Base-by-base conservation (phyloP, 139 green algal genomes). In the Chlamydomonas sphaeroides region DNA sequence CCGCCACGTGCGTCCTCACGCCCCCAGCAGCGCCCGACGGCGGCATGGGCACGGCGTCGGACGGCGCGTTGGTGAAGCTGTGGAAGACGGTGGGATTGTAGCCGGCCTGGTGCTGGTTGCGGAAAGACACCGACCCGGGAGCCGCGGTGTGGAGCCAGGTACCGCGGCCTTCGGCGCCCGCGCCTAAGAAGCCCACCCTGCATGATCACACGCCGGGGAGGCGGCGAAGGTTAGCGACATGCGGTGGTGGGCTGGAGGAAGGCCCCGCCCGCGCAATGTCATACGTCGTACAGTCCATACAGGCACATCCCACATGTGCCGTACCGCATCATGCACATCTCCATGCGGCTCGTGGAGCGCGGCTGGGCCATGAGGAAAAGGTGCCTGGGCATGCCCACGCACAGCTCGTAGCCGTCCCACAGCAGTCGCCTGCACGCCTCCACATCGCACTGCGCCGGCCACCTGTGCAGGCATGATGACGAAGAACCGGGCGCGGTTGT, bases 1-100 rank as follows among this genome's bases (percentile, higher is more conserved):
- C 72, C 28, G 81, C 89, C 38, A 93, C 89, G 51, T 93, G 89
- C 2, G 74, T 85, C 5, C 68, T 26, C 8, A 23, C 68, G 30
- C 25, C 68, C 4, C 25, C 35, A 30, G 35, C 65, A 28, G 42
- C 28, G 14, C 25, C 35, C 42, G 69, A 17, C 2, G 70, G 70
- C 70, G 70, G 49, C 70, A 78, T 78, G 33, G 33, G 49, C 6
- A 78, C n/a, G 2, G 70, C 1, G 7, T 35, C 17, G 2, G 35
- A 7, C 20, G 21, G 21, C 10, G 35, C 67, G 42, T 88, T 72
- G 35, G 33, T 65, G 56, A 80, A 84, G 72, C 70, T 68, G 56
- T 79, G 59, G 36, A 57, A 61, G 65, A 65, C n/a, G 63, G 56
- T 65, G 70, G 62, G 61, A 33, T 83, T 83, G 61, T 83, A 70